These are phyloP conservation scores for Blastobotrys ciferrii DNA, from an alignment of 1,139 yeast genomes.

Conservation along the genomic window DNA sequence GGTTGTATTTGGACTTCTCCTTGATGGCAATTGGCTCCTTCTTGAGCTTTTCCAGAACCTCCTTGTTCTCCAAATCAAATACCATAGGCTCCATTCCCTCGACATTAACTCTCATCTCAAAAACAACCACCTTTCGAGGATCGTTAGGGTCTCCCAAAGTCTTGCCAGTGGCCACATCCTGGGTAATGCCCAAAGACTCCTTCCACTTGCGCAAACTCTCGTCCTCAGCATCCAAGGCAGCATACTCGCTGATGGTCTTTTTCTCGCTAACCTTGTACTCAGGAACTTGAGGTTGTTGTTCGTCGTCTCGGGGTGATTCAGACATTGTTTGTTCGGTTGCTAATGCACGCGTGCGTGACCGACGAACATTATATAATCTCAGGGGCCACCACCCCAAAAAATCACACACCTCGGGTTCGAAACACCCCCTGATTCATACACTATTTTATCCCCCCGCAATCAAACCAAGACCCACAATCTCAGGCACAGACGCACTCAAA, in stretches of 20 bases:
- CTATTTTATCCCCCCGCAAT: too few species aligned
- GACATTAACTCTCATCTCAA: slow-evolving; percentile 70
- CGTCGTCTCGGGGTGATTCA: slow-evolving; percentile 5
- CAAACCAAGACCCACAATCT: too few species aligned
- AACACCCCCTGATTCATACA: neutral
- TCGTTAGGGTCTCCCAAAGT: slow-evolving; percentile 55
- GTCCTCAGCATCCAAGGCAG: slow-evolving; percentile 79
- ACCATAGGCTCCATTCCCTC: slow-evolving; percentile 49
- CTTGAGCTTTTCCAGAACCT: slow-evolving; percentile 38
- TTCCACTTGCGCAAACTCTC: slow-evolving; percentile 93
- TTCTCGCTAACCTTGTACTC: slow-evolving; percentile 74
- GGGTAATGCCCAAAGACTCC: slow-evolving; percentile 72
- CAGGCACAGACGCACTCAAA: too few species aligned
- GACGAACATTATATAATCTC: neutral
- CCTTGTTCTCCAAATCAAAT: slow-evolving; percentile 58
- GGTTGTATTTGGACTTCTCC: slow-evolving; percentile 73
- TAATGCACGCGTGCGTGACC: neutral
- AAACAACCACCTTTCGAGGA: slow-evolving; percentile 70
- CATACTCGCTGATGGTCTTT: slow-evolving; percentile 83
- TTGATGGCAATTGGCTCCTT: slow-evolving; percentile 69
- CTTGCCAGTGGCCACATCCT: slow-evolving; percentile 40
- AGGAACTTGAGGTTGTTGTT: slow-evolving; percentile 14
- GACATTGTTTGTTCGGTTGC: slow-evolving; percentile 7
- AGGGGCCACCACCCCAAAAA: neutral
- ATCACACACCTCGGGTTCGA: neutral